Evolutionary conservation across 2,329 filamentous ascomycete genomes (phyloP).

Genomic region (Herpotrichia juniperi): DNA sequence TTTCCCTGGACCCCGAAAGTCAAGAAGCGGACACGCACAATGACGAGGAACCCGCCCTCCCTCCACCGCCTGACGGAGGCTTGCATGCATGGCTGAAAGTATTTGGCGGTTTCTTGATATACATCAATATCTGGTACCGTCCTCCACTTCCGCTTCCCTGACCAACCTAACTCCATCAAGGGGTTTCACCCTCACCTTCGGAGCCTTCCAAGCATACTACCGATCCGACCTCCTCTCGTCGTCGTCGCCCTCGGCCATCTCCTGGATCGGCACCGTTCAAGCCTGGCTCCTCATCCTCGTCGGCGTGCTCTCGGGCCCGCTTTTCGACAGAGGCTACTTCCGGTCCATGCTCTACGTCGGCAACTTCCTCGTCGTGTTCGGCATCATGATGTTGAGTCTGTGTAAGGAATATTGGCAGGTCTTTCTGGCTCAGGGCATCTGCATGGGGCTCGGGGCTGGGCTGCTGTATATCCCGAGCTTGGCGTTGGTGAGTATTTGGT

Average conservation of each 20-base stretch:
- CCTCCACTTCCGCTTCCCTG: constrained; percentile 4
- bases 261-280: constrained; percentile 55
- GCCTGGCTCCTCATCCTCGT: constrained; percentile 58
- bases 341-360: constrained; percentile 53
- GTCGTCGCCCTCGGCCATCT: constrained; percentile 45
- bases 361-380: constrained; percentile 61
- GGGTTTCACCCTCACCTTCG: constrained; percentile 51
- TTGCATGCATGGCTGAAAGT: constrained; percentile 48
- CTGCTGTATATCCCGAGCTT: constrained; percentile 45
- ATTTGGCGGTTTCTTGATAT: constrained; percentile 45
- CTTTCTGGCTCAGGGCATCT: constrained; percentile 60
- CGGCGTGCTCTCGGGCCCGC: constrained; percentile 55
- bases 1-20: background rate
- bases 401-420: constrained; percentile 62
- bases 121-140: constrained; percentile 46
- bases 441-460: constrained; percentile 49
- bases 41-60: constrained; percentile 30
- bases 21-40: constrained; percentile 23
- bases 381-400: constrained; percentile 67
- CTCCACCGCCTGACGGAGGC: constrained; percentile 44
- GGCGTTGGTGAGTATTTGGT: constrained; percentile 45
- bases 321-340: constrained; percentile 56
- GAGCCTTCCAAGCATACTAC: constrained; percentile 56
- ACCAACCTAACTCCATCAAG: constrained; percentile 18
- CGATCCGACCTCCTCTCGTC: constrained; percentile 43